These are phyloP conservation scores for Epichloe bromicola DNA, from an alignment of 2,329 filamentous ascomycete genomes.

Conservation along the genomic window DNA sequence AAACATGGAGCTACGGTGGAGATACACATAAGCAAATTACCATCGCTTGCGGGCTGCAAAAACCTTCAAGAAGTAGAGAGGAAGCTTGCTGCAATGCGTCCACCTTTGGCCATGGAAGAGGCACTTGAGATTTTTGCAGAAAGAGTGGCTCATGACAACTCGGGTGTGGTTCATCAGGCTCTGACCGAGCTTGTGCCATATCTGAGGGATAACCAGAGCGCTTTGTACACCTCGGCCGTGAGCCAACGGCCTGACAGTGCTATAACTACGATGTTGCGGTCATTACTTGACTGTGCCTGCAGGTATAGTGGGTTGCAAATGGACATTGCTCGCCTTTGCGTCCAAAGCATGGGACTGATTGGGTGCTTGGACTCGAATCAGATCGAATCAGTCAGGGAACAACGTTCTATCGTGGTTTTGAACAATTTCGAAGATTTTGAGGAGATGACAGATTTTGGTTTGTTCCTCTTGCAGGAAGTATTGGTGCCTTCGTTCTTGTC, in stretches of 20 bases:
- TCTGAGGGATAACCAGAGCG: constrained; percentile 58
- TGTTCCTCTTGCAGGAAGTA: constrained; percentile 75
- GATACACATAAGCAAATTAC: constrained; percentile 60
- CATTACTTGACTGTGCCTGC: constrained; percentile 73
- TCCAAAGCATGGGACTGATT: constrained; percentile 73
- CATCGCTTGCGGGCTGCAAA: constrained; percentile 60
- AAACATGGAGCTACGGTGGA: constrained; percentile 47
- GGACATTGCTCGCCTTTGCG: constrained; percentile 59
- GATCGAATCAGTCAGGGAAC: constrained; percentile 65
- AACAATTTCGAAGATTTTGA: constrained; percentile 70
- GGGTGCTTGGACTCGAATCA: constrained; percentile 87
- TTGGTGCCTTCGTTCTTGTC: constrained; percentile 87
- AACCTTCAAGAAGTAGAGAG: constrained; percentile 55
- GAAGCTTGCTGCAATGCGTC: constrained; percentile 53
- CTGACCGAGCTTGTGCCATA: constrained; percentile 65
- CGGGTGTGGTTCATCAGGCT: constrained; percentile 71
- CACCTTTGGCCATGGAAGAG: constrained; percentile 7
- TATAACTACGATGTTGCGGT: constrained; percentile 57
- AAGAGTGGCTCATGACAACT: constrained; percentile 71
- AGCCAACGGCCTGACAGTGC: constrained; percentile 74
- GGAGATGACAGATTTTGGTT: constrained; percentile 75
- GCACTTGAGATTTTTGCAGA: constrained; percentile 39
- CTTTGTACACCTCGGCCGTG: constrained; percentile 65
- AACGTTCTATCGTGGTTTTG: constrained; percentile 71
- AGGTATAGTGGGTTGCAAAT: constrained; percentile 59